A percentile compares a stretch with the other conserved stretches of the same genome.
These are phyloP conservation scores for Alternaria conjuncta DNA, from an alignment of 2,329 filamentous ascomycete genomes.

Conservation along the genomic window DNA sequence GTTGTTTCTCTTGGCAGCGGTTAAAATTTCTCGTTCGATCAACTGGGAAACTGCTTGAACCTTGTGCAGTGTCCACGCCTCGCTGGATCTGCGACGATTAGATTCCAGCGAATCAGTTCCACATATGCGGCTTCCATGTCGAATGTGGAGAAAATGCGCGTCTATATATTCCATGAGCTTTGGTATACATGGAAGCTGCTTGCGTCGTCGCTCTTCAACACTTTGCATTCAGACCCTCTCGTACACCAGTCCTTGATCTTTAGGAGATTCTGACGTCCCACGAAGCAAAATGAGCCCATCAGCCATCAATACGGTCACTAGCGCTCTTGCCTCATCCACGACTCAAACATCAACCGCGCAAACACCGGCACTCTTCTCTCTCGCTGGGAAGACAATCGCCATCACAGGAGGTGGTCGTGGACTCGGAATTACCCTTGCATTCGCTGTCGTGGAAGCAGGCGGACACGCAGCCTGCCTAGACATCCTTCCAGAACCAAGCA, in stretches of 20 bases:
- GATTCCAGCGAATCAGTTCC: not conserved
- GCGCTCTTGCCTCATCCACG: not conserved
- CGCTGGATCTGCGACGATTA: not conserved
- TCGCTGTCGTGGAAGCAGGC: conserved; percentile 58
- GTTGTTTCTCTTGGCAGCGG: conserved; percentile 2
- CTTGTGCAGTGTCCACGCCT: not conserved
- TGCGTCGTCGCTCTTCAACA: not conserved
- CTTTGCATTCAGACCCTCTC: not conserved
- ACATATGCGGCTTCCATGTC: not conserved
- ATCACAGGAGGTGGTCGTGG: conserved; percentile 62
- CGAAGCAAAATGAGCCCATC: not conserved
- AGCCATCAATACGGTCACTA: not conserved
- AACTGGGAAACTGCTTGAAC: not conserved
- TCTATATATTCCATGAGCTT: not conserved
- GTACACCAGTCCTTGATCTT: not conserved
- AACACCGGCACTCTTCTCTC: conserved; percentile 9
- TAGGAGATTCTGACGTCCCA: not conserved
- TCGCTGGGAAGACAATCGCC: conserved; percentile 48
- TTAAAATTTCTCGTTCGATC: not conserved
- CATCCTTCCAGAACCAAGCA: conserved; percentile 49
- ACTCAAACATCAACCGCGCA: not conserved
- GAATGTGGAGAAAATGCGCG: not conserved
- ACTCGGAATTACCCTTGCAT: conserved; percentile 58
- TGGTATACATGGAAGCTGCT: not conserved
- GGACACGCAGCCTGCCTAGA: conserved; percentile 59